Conservation (phyloP, 2,329 filamentous ascomycete species). For the Beauveria sp. region DNA sequence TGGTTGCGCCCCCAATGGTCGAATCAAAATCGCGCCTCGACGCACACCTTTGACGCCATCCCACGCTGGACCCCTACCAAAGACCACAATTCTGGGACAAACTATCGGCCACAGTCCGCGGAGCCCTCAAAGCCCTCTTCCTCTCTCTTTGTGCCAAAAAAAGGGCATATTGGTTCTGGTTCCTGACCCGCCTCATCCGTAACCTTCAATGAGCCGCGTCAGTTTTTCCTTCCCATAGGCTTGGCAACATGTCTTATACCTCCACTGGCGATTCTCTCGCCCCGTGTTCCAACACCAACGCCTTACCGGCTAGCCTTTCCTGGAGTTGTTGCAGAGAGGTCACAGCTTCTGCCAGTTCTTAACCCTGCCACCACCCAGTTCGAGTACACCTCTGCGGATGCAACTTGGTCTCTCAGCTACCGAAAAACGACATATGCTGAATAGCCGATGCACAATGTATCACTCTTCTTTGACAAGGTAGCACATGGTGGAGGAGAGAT, state of each 20-base stretch:
- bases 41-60: neutral
- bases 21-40: conserved; percentile 2
- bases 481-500: neutral
- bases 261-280: neutral
- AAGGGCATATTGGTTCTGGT: neutral
- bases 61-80: neutral
- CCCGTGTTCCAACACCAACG: neutral
- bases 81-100: conserved; percentile 1
- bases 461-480: neutral
- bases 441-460: neutral
- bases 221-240: neutral
- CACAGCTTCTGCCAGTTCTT: neutral
- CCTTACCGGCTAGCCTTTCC: neutral
- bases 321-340: too few relatives aligned
- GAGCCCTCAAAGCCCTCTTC: neutral
- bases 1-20: neutral
- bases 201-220: neutral
- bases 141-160: neutral
- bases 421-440: neutral
- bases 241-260: neutral
- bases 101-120: neutral
- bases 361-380: conserved; percentile 1
- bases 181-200: neutral
- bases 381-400: neutral
- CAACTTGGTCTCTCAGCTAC: neutral